Conservation (phyloP, 2,329 filamentous ascomycete genomes). For the Periconia macrospinosa region DNA sequence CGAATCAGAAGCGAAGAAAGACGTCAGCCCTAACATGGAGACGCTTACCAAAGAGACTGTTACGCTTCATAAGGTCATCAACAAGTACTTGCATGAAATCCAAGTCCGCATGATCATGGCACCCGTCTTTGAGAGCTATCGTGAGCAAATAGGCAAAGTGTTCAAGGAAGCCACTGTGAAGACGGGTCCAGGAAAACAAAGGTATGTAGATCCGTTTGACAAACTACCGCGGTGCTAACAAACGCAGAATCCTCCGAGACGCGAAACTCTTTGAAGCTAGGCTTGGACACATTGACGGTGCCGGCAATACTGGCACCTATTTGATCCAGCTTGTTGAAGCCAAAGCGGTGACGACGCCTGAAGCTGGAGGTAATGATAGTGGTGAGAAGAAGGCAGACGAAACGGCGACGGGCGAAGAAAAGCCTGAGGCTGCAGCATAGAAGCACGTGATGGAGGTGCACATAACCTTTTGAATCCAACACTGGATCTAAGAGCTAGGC, state of each 20-base stretch:
- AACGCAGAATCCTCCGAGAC: slow-evolving; percentile 71
- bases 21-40: slow-evolving; percentile 76
- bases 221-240: slow-evolving; percentile 8
- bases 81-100: slow-evolving; percentile 76
- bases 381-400: slow-evolving; percentile 3
- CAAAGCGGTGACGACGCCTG: slow-evolving; percentile 49
- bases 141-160: slow-evolving; percentile 73
- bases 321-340: slow-evolving; percentile 66
- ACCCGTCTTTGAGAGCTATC: slow-evolving; percentile 81
- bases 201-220: slow-evolving; percentile 54
- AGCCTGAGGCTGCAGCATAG: neutral
- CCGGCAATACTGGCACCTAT: slow-evolving; percentile 71
- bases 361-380: slow-evolving; percentile 3
- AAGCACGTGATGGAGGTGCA: neutral
- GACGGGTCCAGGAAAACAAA: slow-evolving; percentile 69
- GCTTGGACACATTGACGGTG: slow-evolving; percentile 77
- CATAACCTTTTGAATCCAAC: neutral
- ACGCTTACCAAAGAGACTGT: slow-evolving; percentile 83
- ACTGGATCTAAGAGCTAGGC: neutral
- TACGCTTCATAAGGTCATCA: slow-evolving; percentile 80
- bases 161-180: slow-evolving; percentile 67
- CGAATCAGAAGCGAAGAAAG: slow-evolving; percentile 43
- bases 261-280: slow-evolving; percentile 71
- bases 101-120: slow-evolving; percentile 82
- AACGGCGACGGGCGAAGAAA: neutral